Base-by-base conservation (phyloP, 2,329 filamentous ascomycete species). In the Penicillium sp. region DNA sequence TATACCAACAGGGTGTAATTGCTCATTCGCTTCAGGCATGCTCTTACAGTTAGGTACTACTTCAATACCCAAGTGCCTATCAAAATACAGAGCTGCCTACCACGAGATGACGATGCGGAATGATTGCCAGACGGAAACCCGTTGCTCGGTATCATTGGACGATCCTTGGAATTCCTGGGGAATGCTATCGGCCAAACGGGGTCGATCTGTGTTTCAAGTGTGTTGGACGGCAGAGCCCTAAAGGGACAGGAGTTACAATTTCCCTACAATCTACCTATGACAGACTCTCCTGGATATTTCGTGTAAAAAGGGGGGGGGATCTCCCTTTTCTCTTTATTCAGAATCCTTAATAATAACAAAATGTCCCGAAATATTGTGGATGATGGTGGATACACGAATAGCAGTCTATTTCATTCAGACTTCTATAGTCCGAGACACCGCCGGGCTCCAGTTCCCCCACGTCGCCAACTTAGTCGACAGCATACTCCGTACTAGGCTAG, bases 101-200 rank as follows among this genome's bases (percentile, higher is more conserved):
- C 52, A 60, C 53, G 52, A 52, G 59, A 63, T 64, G 62, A 64
- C 60, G 59, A 64, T 59, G 50, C 58, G 62, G 60, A 64, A 65
- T 64, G 60, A 55, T 51, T 51, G 54, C 45, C 31, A 35, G 44
- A 46, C 56, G 34, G 48, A 51, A 60, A 55, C 59, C 59, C 46
- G 39, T 54, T 52, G 41, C 31, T 45, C 27, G 34, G 52, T 58
- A 27, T 56, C 32, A 64, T 65, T 64, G 62, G 62, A 37, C 58
- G 62, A 64, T 64, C 58, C 55, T 41, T 51, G 32, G 48, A 46
- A 56, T 61, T 59, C 49, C 62, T 60, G 62, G 61, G 62, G 62
- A 64, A 65, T 64, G 58, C 42, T 57, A 65, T 63, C 62, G 55
- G 50, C 58, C 55, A 62, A 60, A 59, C 54, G 42, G 61, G 58